Evolutionary conservation across 148 eudicot species (phyloP).

Genomic region (Silene conica): DNA sequence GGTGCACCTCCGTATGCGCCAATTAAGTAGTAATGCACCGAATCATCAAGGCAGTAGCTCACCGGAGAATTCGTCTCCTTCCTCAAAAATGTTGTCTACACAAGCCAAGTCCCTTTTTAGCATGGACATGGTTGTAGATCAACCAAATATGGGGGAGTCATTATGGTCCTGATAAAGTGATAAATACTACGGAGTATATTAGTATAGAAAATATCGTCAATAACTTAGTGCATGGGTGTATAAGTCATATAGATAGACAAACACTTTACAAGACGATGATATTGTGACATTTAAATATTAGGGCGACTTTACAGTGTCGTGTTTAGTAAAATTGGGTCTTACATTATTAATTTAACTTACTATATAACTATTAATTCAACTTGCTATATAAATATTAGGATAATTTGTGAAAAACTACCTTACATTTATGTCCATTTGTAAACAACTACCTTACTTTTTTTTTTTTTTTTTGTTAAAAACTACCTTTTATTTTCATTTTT

Average conservation of each 20-base stretch:
- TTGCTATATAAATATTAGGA: no score
- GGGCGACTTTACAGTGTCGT: no score
- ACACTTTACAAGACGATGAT: background rate
- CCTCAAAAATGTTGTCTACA: conserved; percentile 33
- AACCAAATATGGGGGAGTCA: conserved; percentile 46
- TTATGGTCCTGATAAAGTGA: conserved; percentile 57
- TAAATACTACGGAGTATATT: conserved; percentile 17
- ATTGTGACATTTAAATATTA: background rate
- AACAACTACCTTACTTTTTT: no score
- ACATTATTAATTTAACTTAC: no score
- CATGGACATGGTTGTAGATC: conserved; percentile 58
- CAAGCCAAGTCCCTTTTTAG: conserved; percentile 53
- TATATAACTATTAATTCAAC: no score
- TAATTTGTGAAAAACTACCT: no score
- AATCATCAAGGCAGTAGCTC: conserved; percentile 30
- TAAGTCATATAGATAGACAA: background rate
- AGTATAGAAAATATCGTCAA: background rate
- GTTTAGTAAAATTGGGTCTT: no score
- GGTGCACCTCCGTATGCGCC: conserved; percentile 64
- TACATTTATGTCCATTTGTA: no score
- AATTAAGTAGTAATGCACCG: conserved; percentile 26
- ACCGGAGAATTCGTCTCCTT: conserved; percentile 44
- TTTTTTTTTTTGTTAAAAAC: no score
- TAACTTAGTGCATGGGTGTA: conserved; percentile 7
- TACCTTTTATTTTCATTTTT: no score